phyloP scores from a whole-genome alignment of 225 moss, liverwort and hornwort species.

The Neckera pumila region DNA sequence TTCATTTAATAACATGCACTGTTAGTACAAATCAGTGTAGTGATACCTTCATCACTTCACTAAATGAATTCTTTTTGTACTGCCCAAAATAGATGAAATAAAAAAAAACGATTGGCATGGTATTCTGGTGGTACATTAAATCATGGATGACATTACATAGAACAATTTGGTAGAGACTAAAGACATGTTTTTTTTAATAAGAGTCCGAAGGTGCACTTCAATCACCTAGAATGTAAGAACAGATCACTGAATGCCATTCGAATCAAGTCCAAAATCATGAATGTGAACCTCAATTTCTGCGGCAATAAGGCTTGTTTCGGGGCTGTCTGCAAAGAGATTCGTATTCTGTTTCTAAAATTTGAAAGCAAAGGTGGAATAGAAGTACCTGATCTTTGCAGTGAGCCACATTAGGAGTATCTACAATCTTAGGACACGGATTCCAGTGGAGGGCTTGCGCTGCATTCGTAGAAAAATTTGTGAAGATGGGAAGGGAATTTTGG shows the following conservation, averaged over 20 bases:
- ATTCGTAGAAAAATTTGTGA: neutral
- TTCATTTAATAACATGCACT: neutral
- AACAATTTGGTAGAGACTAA: neutral
- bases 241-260: neutral
- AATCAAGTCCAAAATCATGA: neutral
- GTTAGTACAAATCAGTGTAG: neutral
- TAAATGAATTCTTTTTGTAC: too few relatives aligned
- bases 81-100: too few relatives aligned
- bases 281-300: neutral
- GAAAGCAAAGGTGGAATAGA: neutral
- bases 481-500: neutral
- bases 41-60: neutral
- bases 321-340: neutral
- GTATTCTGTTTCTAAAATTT: neutral
- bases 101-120: neutral
- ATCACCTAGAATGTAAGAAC: too few relatives aligned
- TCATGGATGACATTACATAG: too few relatives aligned
- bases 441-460: neutral
- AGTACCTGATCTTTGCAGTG: neutral
- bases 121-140: too few relatives aligned
- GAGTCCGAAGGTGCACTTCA: neutral
- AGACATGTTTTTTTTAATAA: neutral
- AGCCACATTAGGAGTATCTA: neutral
- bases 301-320: neutral
- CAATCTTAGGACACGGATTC: neutral